Evolutionary conservation across 1,284 basidiomycete genomes (phyloP).

Genomic region (Moesziomyces parantarcticus): DNA sequence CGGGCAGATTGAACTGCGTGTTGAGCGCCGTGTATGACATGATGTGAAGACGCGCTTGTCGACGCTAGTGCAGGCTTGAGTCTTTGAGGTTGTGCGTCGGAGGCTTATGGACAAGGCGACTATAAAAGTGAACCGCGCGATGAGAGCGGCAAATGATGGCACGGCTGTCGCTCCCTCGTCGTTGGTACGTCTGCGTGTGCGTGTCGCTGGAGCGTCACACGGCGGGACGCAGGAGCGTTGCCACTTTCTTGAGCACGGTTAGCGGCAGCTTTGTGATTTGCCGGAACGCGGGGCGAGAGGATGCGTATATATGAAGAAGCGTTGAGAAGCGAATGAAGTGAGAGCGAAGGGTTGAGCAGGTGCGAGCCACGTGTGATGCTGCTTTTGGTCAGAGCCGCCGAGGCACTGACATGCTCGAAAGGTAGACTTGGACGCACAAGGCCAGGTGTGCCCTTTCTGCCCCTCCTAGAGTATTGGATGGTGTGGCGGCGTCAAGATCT

Average conservation of each 20-base stretch:
- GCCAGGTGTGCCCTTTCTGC: too few species aligned
- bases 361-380: not conserved
- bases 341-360: not conserved
- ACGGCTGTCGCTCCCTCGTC: too few species aligned
- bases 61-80: not conserved
- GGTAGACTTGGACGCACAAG: not conserved
- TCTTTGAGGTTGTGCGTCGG: not conserved
- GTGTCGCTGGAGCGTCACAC: too few species aligned
- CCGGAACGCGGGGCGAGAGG: not conserved
- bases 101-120: not conserved
- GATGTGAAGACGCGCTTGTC: not conserved
- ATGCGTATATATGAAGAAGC: not conserved
- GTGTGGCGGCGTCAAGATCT: too few species aligned
- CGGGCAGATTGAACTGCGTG: slow-evolving; percentile 14
- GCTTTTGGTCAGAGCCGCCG: not conserved
- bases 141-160: too few species aligned
- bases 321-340: not conserved
- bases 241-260: too few species aligned
- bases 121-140: too few species aligned
- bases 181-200: too few species aligned
- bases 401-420: not conserved
- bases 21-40: slow-evolving; percentile 35
- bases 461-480: not conserved
- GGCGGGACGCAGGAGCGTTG: not conserved
- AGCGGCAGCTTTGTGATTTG: not conserved